Evolutionary conservation across 2,329 filamentous ascomycete genomes (phyloP), one percentile per base, ranked within the genome.

Genomic region (Calcarisporium arbuscula): DNA sequence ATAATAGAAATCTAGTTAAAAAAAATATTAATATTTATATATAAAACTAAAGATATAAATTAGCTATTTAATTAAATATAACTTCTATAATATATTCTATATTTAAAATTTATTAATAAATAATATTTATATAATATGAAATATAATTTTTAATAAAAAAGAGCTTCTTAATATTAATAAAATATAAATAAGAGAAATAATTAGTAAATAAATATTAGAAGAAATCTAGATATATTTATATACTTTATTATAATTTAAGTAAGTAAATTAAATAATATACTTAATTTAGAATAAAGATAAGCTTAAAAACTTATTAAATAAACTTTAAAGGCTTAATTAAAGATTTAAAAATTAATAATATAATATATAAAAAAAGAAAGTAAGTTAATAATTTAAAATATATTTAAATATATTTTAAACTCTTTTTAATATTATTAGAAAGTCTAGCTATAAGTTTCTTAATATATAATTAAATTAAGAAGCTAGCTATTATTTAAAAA

Each of bases 301-400:
- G 10, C 14, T 10, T 25, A 25, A 4, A 10, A 25, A 25, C 3
- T 3, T 10, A 25, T 3, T 25, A 25, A 10, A 25, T 10, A 14
- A 25, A 14, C 14, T 10, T 25, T 10, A 25, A 10, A 25, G 10
- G 14, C 8, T 21, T 29, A 33, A 31, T 35, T 26, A 28, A 30
- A 30, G 21, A 29, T 35, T 21, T 34, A 34, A 29, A 37, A 22
- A 30, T 32, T 28, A 27, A 19, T 5, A 30, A 28, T 14, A 15
- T 33, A 20, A 32, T 32, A 27, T 33, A 17, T 36, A 30, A 23
- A 32, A 28, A 21, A 8, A 4, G 11, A 11, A 30, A 30, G 15
- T 31, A 25, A 23, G 16, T 18, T 19, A 30, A 30, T 25, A 30
- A 17, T 17, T 25, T 31, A 36, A 23, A 26, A 10, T 10, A 10